Base-by-base conservation (phyloP, 1,139 yeast genomes). In the Nadsonia starkeyi-henricii region DNA sequence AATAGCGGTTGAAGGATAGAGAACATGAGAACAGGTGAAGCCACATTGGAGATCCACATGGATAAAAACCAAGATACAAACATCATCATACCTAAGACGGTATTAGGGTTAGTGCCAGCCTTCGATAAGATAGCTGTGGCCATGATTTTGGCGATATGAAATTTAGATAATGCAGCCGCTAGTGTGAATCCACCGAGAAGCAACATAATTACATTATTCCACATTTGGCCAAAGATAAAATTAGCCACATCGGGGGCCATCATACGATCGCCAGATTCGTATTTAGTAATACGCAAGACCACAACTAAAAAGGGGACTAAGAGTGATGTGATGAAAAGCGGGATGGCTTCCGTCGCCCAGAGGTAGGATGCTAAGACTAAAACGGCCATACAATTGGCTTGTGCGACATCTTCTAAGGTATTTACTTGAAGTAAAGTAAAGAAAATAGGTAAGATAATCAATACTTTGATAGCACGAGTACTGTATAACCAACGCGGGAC, bases 31-130 rank as follows among this genome's bases (percentile, higher is more conserved):
- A 89, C 96, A 0, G 97, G 97, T 0, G 96, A 91, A 1, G 97
- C 97, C 43, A 89, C 96, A 62, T 89, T 89, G 19, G 95, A 83
- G 47, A 89, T 91, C 95, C 96, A 89, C 88, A 91, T 89, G 9
- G 95, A 80, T 46, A 85, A 78, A 58, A 89, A 79, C 45, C 88
- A 71, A 0, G 96, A 86, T 46, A 89, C 93, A 46, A 75, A 69
- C 96, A 89, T 86, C 54, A 85, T 79, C 8, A 93, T 77, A 46
- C 88, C 67, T 44, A 88, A 68, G 21, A 89, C 83, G 47, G 77
- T 73, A 37, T 82, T 73, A 15, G 97, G 97, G 55, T 81, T 79
- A 2, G 93, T 83, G 13, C 96, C 96, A 1, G 95, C 95, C 47
- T 77, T 74, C 1, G 89, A 76, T 51, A 89, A 71, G 52, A 89